Percentiles rank a stretch among this genome's conserved stretches.
Conservation (phyloP, 805 yeast species). For the Kodamaea restingae region DNA sequence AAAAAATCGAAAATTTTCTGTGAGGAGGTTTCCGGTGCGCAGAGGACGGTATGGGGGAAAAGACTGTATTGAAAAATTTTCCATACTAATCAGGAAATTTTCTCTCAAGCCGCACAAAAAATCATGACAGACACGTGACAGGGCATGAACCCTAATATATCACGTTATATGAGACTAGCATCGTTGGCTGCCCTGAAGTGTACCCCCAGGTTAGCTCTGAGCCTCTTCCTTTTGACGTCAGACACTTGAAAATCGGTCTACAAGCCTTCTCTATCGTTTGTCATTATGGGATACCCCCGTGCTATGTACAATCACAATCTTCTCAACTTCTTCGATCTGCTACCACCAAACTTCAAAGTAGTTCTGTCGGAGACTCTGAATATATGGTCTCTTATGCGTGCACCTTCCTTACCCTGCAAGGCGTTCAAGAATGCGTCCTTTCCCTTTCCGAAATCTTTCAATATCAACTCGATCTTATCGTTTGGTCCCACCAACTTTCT, state of each 20-base stretch:
- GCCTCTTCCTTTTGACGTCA: too few species aligned
- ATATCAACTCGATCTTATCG: conserved; percentile 67
- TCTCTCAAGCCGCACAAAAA: background rate
- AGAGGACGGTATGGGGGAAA: conserved; percentile 2
- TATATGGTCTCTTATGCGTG: conserved; percentile 58
- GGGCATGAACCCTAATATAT: conserved; percentile 1
- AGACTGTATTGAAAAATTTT: conserved; percentile 8
- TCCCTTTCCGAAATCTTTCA: conserved; percentile 85
- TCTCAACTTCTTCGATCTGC: conserved; percentile 75
- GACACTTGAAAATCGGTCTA: too few species aligned
- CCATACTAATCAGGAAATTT: conserved; percentile 3
- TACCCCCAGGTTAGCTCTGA: too few species aligned
- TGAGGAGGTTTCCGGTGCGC: conserved; percentile 4
- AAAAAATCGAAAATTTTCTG: conserved; percentile 14
- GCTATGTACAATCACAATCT: conserved; percentile 31
- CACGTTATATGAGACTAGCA: background rate
- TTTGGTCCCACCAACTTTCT: conserved; percentile 46
- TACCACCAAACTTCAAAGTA: conserved; percentile 88
- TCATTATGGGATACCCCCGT: conserved; percentile 1
- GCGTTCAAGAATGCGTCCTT: conserved; percentile 83
- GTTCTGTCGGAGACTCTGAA: conserved; percentile 76
- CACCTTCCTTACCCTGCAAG: conserved; percentile 85
- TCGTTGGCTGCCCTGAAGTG: too few species aligned
- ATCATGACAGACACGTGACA: conserved; percentile 2
- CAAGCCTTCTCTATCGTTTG: background rate